A percentile compares a stretch with the other conserved stretches of the same genome.
These are phyloP conservation scores for Cryptosporidium sp. DNA, from an alignment of 169 alveolate species.

Conservation along the genomic window DNA sequence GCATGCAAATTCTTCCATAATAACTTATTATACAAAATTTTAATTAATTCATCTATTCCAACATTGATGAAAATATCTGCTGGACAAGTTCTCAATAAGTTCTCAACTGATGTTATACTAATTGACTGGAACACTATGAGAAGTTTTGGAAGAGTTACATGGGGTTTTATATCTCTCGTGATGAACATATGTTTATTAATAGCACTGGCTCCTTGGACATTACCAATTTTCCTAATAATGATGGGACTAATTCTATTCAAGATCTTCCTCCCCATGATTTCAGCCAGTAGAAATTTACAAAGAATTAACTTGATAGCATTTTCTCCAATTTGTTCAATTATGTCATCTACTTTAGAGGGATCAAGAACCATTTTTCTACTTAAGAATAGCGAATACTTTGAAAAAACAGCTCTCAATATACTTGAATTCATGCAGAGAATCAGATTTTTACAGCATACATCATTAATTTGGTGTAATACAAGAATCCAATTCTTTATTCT, in stretches of 20 bases:
- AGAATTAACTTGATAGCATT: conserved; percentile 61
- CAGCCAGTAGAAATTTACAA: conserved; percentile 62
- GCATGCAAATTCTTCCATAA: conserved; percentile 63
- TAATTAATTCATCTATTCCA: conserved; percentile 51
- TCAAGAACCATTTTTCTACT: conserved; percentile 52
- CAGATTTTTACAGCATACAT: conserved; percentile 52
- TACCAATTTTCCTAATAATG: conserved; percentile 42
- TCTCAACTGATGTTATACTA: conserved; percentile 45
- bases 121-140: conserved; percentile 71
- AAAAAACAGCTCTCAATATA: conserved; percentile 20
- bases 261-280: conserved; percentile 43
- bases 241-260: neutral
- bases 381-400: conserved; percentile 50
- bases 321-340: conserved; percentile 72
- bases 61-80: conserved; percentile 47
- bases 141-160: conserved; percentile 62
- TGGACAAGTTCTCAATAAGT: conserved; percentile 61
- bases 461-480: conserved; percentile 63
- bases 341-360: conserved; percentile 71
- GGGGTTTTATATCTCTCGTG: conserved; percentile 51
- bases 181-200: conserved; percentile 24
- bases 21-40: conserved; percentile 13
- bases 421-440: conserved; percentile 69
- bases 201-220: conserved; percentile 73
- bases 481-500: conserved; percentile 70